Conservation (phyloP, 2,329 filamentous ascomycete genomes). For the Aspergillus ochraceoroseus region DNA sequence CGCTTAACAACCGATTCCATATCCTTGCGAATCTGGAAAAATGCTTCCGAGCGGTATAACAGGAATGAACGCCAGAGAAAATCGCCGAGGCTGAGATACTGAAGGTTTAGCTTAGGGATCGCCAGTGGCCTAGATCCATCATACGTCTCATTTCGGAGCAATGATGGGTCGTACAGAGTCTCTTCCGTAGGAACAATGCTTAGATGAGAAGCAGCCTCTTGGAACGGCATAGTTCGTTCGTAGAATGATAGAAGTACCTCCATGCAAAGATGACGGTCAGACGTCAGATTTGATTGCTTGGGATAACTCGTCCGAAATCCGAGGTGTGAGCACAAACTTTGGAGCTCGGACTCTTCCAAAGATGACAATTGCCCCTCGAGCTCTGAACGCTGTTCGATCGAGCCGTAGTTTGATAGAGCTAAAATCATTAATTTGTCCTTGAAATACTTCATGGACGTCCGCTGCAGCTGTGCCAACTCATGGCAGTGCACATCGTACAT, state of each 20-base stretch:
- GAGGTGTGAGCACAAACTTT: slow-evolving; percentile 63
- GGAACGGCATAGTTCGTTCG: slow-evolving; percentile 74
- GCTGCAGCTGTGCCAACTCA: slow-evolving; percentile 71
- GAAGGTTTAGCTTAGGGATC: slow-evolving; percentile 88
- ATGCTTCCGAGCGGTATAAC: slow-evolving; percentile 82
- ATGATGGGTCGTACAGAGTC: slow-evolving; percentile 69
- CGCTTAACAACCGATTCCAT: slow-evolving; percentile 77
- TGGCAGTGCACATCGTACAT: slow-evolving; percentile 76
- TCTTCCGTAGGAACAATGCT: slow-evolving; percentile 77
- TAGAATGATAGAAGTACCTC: slow-evolving; percentile 71
- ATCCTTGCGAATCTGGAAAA: slow-evolving; percentile 89
- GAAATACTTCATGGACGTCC: slow-evolving; percentile 73
- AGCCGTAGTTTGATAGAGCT: slow-evolving; percentile 85
- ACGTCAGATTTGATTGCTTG: slow-evolving; percentile 60
- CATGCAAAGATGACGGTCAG: slow-evolving; percentile 47
- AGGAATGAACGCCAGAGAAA: slow-evolving; percentile 95
- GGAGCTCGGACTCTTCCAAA: slow-evolving; percentile 69
- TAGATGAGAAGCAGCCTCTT: slow-evolving; percentile 67
- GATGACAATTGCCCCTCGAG: slow-evolving; percentile 68
- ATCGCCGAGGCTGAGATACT: slow-evolving; percentile 91
- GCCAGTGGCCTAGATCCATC: slow-evolving; percentile 82
- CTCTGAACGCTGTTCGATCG: slow-evolving; percentile 74
- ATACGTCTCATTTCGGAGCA: slow-evolving; percentile 78
- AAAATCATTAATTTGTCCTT: slow-evolving; percentile 87
- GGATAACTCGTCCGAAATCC: slow-evolving; percentile 82